Base-by-base conservation (phyloP, 345 rosid genomes). In the Cardamine chenopodiifolia region DNA sequence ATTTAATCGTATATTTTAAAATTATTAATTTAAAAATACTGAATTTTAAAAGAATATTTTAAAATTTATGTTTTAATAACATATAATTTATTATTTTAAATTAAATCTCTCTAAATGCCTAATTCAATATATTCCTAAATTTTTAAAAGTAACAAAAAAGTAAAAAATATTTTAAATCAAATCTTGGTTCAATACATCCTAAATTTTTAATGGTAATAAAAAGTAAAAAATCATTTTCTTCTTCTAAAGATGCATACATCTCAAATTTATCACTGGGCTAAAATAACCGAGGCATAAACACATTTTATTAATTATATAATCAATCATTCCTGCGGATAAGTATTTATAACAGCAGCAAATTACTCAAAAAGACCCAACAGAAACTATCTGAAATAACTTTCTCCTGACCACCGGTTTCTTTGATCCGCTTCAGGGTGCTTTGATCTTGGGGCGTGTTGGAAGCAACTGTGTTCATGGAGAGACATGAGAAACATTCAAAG, bases 371-470 rank as follows among this genome's bases (percentile, higher is more conserved):
- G 53, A 56, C 37, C 49, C 54, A 64, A 34, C 22, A 19, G 2
- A 56, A 19, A 76, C 75, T 53, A 59, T 75, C 56, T 39, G 47
- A 75, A 28, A 28, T 26, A 45, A 47, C 60, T 17, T 42, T 61
- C n/a, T 42, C 48, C 42, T 23, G 9, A 7, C 63, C 22, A 28
- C 40, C 48, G 39, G 26, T 39, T 68, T 62, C 62, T 50, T 71
- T 15, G 13, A 57, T 57, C 14, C 4, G 29, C 61, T 77, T 78
- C 69, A 72, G 3, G 58, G 23, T 72, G 77, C 11, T 28, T 78
- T 78, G 77, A 66, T 50, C 77, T 78, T 78, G 48, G 77, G 59
- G 12, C 64, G 77, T 20, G 77, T 50, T 0, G 81, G 81, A 50
- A 78, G 77, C 77, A 78, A 42, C 81, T 78, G 73, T 64, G 19